Percentiles rank a stretch among this genome's conserved stretches.
These are phyloP conservation scores for Phytophthora sp. DNA, from an alignment of 352 stramenopile genomes.

Conservation along the genomic window DNA sequence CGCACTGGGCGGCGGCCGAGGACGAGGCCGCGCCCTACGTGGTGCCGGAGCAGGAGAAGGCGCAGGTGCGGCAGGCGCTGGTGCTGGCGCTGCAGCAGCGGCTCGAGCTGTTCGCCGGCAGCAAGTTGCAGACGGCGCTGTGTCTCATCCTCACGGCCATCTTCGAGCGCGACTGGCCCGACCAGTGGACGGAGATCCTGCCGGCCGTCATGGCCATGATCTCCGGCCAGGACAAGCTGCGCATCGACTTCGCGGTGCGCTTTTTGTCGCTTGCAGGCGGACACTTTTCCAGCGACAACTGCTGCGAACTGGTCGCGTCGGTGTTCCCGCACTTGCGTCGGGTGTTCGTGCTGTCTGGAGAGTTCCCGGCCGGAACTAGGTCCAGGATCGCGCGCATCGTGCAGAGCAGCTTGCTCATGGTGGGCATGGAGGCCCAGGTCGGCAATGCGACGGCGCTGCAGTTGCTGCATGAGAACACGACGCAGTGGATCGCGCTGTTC, in stretches of 20 bases:
- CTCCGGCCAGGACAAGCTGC: slow-evolving; percentile 51
- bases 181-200: slow-evolving; percentile 83
- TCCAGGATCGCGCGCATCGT: slow-evolving; percentile 76
- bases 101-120: slow-evolving; percentile 61
- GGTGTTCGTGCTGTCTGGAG: slow-evolving; percentile 49
- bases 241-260: slow-evolving; percentile 73
- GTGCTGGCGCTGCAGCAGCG: slow-evolving; percentile 63
- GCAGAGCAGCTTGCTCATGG: slow-evolving; percentile 79
- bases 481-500: slow-evolving; percentile 77
- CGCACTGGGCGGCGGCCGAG: slow-evolving; percentile 63
- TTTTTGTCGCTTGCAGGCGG: slow-evolving; percentile 76
- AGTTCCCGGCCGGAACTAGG: slow-evolving; percentile 59
- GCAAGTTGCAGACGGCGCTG: slow-evolving; percentile 82
- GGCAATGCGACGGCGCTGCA: slow-evolving; percentile 61
- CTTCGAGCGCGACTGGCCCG: slow-evolving; percentile 85
- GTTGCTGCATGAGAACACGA: slow-evolving; percentile 70
- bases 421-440: slow-evolving; percentile 85
- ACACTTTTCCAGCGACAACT: slow-evolving; percentile 83
- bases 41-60: slow-evolving; percentile 71
- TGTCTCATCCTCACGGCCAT: slow-evolving; percentile 80
- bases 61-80: slow-evolving; percentile 63
- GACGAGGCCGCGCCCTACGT: slow-evolving; percentile 44
- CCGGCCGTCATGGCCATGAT: slow-evolving; percentile 69
- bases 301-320: slow-evolving; percentile 73
- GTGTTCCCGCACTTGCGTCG: slow-evolving; percentile 79